These are phyloP conservation scores for Marasmius sp. DNA, from an alignment of 1,284 basidiomycete species.

Conservation along the genomic window DNA sequence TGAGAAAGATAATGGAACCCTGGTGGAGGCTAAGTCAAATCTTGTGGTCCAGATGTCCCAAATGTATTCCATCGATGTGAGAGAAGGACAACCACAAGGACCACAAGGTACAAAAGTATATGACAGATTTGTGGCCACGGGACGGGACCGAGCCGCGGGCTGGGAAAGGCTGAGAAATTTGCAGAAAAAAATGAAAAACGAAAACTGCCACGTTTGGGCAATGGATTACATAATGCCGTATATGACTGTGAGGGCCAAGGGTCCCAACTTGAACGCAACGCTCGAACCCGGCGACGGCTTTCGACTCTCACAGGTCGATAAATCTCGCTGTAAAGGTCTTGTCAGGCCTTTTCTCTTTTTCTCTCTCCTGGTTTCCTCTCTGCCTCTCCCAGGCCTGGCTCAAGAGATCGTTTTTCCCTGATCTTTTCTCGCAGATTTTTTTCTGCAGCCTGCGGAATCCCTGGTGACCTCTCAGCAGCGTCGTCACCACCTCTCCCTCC, in stretches of 20 bases:
- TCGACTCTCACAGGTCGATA: neutral
- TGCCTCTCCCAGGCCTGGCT: conserved; percentile 28
- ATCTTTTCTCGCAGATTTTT: conserved; percentile 16
- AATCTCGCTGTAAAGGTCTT: neutral
- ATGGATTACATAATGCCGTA: neutral
- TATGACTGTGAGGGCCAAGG: neutral
- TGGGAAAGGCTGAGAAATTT: neutral
- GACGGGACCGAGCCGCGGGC: neutral
- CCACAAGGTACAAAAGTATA: neutral
- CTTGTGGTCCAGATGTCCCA: neutral
- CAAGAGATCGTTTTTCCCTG: conserved; percentile 37
- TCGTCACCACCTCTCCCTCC: conserved; percentile 23
- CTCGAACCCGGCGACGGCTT: neutral
- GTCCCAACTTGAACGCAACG: neutral
- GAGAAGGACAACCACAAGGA: neutral
- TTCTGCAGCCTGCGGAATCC: conserved; percentile 8
- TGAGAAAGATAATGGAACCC: neutral
- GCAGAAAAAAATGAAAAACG: neutral
- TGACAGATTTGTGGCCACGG: neutral
- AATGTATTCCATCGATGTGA: neutral
- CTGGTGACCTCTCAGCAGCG: conserved; percentile 7
- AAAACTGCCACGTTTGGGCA: neutral
- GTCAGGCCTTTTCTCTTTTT: neutral
- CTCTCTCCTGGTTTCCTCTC: neutral
- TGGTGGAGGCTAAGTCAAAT: neutral